Percentiles rank a stretch among this genome's conserved stretches.
Evolutionary conservation across 2,329 filamentous ascomycete species (phyloP).

Genomic region (Talaromyces rugulosus): DNA sequence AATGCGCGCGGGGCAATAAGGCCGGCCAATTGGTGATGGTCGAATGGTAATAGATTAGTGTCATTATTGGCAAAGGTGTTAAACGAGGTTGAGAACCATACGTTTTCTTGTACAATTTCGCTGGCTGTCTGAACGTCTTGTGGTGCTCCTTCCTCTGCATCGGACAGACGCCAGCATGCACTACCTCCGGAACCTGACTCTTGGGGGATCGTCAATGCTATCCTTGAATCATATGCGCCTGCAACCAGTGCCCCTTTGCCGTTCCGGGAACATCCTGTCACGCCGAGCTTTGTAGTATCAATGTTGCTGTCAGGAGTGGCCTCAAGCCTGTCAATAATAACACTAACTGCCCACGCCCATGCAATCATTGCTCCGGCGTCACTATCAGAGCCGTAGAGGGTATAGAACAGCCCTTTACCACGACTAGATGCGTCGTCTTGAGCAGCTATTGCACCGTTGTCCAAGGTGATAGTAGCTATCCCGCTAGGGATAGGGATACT

Average conservation of each 20-base stretch:
- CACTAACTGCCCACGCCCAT: not conserved
- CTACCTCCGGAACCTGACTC: not conserved
- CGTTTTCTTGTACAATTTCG: not conserved
- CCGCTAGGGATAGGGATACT: not conserved
- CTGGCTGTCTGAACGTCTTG: not conserved
- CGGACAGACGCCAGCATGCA: not conserved
- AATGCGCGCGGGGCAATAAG: not conserved
- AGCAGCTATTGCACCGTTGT: not conserved
- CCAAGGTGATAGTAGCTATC: not conserved
- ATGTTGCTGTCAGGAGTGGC: not conserved
- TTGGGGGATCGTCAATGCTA: not conserved
- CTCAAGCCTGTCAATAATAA: not conserved
- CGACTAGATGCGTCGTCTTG: not conserved
- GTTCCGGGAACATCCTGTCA: not conserved
- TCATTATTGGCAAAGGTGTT: not conserved
- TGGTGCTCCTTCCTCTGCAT: not conserved
- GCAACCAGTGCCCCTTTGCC: not conserved
- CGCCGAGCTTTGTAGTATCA: not conserved
- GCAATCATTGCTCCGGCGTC: not conserved
- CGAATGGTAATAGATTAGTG: not conserved
- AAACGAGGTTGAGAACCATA: not conserved
- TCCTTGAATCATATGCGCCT: not conserved
- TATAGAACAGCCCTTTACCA: not conserved
- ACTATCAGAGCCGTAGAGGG: not conserved
- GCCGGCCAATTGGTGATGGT: not conserved